phyloP scores from a whole-genome alignment of 2,329 filamentous ascomycete genomes.

The Fusarium phyllophilum region DNA sequence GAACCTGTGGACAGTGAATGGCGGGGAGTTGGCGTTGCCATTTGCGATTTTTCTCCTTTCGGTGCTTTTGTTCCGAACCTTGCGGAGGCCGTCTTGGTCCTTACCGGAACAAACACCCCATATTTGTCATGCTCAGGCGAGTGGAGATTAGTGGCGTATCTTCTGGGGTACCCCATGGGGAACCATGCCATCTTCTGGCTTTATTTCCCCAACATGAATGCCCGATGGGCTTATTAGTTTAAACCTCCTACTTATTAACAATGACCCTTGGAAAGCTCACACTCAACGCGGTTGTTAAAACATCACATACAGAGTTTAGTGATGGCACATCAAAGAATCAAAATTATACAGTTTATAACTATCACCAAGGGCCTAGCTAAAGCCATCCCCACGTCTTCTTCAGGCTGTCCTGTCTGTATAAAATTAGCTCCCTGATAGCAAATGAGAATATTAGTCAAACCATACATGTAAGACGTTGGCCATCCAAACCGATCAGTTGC shows the following conservation, averaged over 20 bases:
- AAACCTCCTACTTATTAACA: fast-evolving
- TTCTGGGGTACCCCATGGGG: background rate
- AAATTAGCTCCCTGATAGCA: background rate
- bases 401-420: background rate
- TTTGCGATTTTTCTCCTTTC: background rate
- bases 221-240: background rate
- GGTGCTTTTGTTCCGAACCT: background rate
- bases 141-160: background rate
- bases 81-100: background rate
- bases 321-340: fast-evolving
- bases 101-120: background rate
- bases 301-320: background rate
- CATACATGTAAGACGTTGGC: background rate
- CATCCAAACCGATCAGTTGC: background rate
- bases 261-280: background rate
- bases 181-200: background rate
- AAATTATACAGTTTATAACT: background rate
- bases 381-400: background rate
- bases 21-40: background rate
- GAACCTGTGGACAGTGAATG: background rate
- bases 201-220: background rate
- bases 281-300: background rate
- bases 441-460: fast-evolving
- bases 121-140: background rate
- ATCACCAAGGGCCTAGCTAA: background rate